Base-by-base conservation (phyloP, 2,329 filamentous ascomycete species). In the Xylaria sp. region DNA sequence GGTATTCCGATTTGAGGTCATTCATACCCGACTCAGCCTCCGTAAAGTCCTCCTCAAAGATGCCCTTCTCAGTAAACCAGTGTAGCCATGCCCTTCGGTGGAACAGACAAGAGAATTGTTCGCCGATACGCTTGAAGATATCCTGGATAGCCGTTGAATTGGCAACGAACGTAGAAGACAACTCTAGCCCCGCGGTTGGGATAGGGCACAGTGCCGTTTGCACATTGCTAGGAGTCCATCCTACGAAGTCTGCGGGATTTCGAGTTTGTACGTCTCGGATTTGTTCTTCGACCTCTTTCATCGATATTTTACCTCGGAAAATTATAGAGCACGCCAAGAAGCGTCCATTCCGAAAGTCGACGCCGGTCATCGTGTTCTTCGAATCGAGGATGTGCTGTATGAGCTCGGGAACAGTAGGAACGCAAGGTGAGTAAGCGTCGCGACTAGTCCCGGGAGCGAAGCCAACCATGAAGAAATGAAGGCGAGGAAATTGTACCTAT, bases 11-110 rank as follows among this genome's bases (percentile, higher is more conserved):
- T 80, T 98, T 95, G 81, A 99, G 88, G 85, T 99, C 96, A 89
- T 99, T 98, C 96, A 99, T 98, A 90, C 99, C 99, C 86, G 93
- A 97, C 91, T 99, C 96, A 78, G 96, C 96, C 90, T 99, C 96
- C 82, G 96, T 98, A 89, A 99, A 99, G 89, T 99, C 96, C 96
- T 98, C 98, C 91, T 98, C 96, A 86, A 99, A 96, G 96, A 98
- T 99, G 87, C 96, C 96, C 90, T 99, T 96, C 81, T 94, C 94
- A 90, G 96, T 99, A 88, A 98, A 99, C 96, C 96, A 98, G 89
- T 98, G 95, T 90, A 99, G 93, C 93, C 98, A 99, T 91, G 96
- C 96, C 93, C 98, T 98, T 87, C 96, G 94, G 87, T 95, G 90
- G 92, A 99, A 99, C 96, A 99, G 98, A 83, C 94, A 95, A 86